phyloP scores from a whole-genome alignment of 352 stramenopile species.

The Sclerospora graminicola region DNA sequence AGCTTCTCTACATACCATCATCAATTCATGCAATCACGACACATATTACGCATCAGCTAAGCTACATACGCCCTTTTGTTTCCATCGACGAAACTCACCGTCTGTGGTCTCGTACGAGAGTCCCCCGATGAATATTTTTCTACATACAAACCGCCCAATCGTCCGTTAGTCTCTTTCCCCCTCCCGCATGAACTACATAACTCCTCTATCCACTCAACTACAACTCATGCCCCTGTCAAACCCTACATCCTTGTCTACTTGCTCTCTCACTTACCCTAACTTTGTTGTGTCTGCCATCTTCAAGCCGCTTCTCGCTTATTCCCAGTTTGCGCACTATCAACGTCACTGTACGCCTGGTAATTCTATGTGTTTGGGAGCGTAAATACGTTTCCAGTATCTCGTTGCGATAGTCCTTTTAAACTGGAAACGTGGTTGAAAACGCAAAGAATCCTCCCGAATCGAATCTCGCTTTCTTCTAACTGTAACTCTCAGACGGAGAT shows the following conservation, averaged over 20 bases:
- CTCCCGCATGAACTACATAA: neutral
- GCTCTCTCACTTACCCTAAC: slow-evolving; percentile 22
- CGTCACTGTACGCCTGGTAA: neutral
- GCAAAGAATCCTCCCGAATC: slow-evolving; percentile 12
- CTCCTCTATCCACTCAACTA: neutral
- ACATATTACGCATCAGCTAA: slow-evolving; percentile 1
- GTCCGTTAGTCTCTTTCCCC: neutral
- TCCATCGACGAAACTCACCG: slow-evolving; percentile 25
- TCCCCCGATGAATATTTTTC: slow-evolving; percentile 88
- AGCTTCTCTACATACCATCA: slow-evolving; percentile 63
- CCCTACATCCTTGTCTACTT: neutral
- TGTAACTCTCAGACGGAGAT: neutral
- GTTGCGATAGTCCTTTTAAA: no score
- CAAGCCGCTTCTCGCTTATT: slow-evolving; percentile 2
- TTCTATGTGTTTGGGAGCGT: neutral
- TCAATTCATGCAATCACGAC: slow-evolving; percentile 3
- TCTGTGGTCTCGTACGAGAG: slow-evolving; percentile 87
- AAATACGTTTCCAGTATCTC: no score
- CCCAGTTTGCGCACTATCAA: neutral
- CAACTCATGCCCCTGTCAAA: neutral
- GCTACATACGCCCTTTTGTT: neutral
- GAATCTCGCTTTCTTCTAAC: neutral
- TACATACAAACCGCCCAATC: slow-evolving; percentile 22
- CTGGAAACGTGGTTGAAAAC: slow-evolving; percentile 3
- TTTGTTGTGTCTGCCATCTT: slow-evolving; percentile 38